Percentiles rank a stretch among this genome's conserved stretches.
phyloP scores from a whole-genome alignment of 352 stramenopile genomes.

The Nothophytophthora sp. region DNA sequence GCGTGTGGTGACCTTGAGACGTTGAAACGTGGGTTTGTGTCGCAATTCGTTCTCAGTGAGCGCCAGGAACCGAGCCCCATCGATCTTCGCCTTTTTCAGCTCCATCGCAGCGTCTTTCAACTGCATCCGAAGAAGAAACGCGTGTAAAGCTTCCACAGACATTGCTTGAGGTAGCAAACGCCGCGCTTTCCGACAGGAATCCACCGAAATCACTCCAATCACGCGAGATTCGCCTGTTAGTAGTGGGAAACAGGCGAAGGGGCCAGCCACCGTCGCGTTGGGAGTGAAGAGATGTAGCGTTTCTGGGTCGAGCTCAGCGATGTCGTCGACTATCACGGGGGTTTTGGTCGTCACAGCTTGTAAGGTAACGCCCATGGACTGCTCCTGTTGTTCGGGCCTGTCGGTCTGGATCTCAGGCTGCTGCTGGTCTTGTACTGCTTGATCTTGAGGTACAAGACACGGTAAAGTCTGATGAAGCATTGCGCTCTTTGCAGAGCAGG shows the following conservation, averaged over 20 bases:
- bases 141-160: slow-evolving; percentile 41
- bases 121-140: slow-evolving; percentile 58
- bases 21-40: slow-evolving; percentile 48
- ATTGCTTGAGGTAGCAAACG: slow-evolving; percentile 59
- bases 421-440: neutral
- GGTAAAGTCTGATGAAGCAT: slow-evolving; percentile 45
- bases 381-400: neutral
- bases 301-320: slow-evolving; percentile 11
- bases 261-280: slow-evolving; percentile 25
- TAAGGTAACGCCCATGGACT: slow-evolving; percentile 28
- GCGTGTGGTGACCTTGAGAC: slow-evolving; percentile 52
- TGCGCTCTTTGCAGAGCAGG: slow-evolving; percentile 44
- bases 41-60: slow-evolving; percentile 56
- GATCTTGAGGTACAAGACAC: slow-evolving; percentile 2
- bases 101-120: slow-evolving; percentile 49
- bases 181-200: slow-evolving; percentile 53
- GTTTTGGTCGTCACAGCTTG: slow-evolving; percentile 27
- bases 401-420: slow-evolving; percentile 9
- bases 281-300: slow-evolving; percentile 29
- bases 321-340: slow-evolving; percentile 40
- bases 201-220: slow-evolving; percentile 60
- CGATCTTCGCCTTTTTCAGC: slow-evolving; percentile 40
- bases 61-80: slow-evolving; percentile 41
- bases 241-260: slow-evolving; percentile 62
- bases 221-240: neutral